phyloP scores from a whole-genome alignment of 768 basidiomycete genomes.

The Mycena vitilis region DNA sequence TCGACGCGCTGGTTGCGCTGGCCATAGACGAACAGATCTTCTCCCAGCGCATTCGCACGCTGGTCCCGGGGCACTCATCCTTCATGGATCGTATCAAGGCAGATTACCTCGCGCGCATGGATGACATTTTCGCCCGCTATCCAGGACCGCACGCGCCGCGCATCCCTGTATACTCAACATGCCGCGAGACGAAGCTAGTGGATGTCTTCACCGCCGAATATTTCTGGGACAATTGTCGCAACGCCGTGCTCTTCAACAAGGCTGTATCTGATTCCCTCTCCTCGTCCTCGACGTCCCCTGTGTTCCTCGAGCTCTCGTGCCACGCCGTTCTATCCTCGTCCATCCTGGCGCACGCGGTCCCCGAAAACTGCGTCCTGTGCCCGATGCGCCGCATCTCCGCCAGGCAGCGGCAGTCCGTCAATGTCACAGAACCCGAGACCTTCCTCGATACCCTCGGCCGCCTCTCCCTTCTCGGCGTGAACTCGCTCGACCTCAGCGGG shows the following conservation, averaged over 20 bases:
- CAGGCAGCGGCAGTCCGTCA: not conserved
- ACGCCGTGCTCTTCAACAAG: conserved; percentile 7
- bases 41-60: not conserved
- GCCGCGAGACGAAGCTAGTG: too few species aligned
- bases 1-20: conserved; percentile 24
- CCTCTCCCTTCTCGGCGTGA: conserved; percentile 20
- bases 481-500: conserved; percentile 25
- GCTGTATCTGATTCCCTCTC: not conserved
- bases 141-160: too few species aligned
- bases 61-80: conserved; percentile 40
- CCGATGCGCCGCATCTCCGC: conserved; percentile 19
- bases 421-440: not conserved
- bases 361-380: conserved; percentile 3
- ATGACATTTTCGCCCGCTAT: too few species aligned
- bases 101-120: too few species aligned
- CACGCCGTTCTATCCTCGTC: conserved; percentile 12
- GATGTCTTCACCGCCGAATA: too few species aligned
- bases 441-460: not conserved
- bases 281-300: not conserved
- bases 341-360: not conserved
- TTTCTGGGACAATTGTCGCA: conserved; percentile 2
- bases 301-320: conserved; percentile 23
- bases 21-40: not conserved
- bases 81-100: too few species aligned
- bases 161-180: too few species aligned